phyloP scores from a whole-genome alignment of 305 asterid genomes.

The Solanum hybrid region DNA sequence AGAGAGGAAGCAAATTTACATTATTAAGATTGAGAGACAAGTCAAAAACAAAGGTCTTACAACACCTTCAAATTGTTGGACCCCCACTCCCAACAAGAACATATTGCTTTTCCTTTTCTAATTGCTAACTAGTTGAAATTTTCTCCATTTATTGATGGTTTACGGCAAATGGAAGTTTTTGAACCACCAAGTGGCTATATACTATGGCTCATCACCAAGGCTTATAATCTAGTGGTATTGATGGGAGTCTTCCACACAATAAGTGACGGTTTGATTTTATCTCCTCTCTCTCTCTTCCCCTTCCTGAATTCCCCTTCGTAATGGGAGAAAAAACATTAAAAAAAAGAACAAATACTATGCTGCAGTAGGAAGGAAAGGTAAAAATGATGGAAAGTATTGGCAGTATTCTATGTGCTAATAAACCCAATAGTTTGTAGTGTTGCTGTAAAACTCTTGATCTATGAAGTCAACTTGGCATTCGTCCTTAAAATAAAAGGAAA shows the following conservation, averaged over 20 bases:
- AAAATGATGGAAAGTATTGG: not conserved
- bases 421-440: not conserved
- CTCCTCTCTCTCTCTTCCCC: not conserved
- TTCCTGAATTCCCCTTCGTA: not conserved
- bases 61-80: not conserved
- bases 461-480: not conserved
- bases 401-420: not conserved
- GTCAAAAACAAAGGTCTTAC: not conserved
- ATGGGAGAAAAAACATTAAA: not conserved
- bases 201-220: not conserved
- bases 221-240: not conserved
- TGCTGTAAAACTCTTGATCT: not conserved
- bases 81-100: not conserved
- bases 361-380: not conserved
- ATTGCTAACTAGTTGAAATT: not conserved
- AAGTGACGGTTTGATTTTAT: not conserved
- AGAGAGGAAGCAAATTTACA: not conserved
- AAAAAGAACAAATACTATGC: not conserved
- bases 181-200: not conserved
- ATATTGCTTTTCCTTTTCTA: not conserved
- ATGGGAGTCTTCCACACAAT: not conserved
- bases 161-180: not conserved
- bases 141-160: not conserved
- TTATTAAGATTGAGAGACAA: not conserved
- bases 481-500: not conserved